Percentiles rank a stretch among this genome's conserved stretches.
Evolutionary conservation across 75 land plant species (phyloP).

Genomic region (Ceratopteris richardii): DNA sequence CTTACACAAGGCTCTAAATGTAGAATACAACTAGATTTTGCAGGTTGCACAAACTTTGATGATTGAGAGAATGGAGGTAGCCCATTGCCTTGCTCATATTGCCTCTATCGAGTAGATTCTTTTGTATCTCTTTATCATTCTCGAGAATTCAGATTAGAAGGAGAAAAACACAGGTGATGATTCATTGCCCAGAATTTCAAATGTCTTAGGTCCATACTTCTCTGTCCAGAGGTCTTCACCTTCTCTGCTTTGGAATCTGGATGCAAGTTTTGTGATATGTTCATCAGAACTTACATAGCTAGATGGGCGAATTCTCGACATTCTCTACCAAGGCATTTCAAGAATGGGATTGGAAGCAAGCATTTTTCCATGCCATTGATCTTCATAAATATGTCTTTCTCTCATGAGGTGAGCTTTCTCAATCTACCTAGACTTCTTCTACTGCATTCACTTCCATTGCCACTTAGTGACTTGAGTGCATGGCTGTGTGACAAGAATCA

Average conservation of each 20-base stretch:
- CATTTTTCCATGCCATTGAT: constrained; percentile 70
- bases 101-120: no score
- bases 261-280: constrained; percentile 62
- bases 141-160: no score
- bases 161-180: no score
- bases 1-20: no score
- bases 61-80: no score
- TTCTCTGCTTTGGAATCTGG: constrained; percentile 56
- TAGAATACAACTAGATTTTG: no score
- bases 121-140: no score
- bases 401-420: constrained; percentile 73
- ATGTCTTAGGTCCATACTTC: constrained; percentile 62
- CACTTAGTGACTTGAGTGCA: constrained; percentile 91
- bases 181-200: neutral
- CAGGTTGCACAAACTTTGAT: no score
- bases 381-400: constrained; percentile 80
- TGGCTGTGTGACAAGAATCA: no score
- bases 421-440: constrained; percentile 73
- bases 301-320: constrained; percentile 27
- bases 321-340: constrained; percentile 78
- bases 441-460: constrained; percentile 98
- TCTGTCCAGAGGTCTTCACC: constrained; percentile 82
- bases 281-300: constrained; percentile 56
- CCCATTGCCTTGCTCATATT: no score
- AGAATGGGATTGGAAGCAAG: constrained; percentile 52